phyloP scores from a whole-genome alignment of 2,329 filamentous ascomycete genomes.

The Aspergillaceae sp. region DNA sequence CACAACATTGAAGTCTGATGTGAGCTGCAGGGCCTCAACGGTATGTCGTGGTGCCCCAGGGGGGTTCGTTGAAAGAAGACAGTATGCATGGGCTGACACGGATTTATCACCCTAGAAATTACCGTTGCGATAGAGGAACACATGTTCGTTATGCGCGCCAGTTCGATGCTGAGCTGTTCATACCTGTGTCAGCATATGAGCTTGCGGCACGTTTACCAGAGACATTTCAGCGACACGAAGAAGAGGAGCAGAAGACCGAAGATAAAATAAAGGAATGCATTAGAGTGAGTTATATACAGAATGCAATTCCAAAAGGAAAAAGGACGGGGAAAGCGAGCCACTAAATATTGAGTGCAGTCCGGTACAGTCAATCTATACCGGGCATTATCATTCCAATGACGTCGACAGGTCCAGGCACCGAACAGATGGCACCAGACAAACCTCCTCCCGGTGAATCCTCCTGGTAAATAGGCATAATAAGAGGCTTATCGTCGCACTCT shows the following conservation, averaged over 20 bases:
- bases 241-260: background rate
- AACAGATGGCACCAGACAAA: background rate
- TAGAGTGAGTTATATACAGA: background rate
- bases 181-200: no score
- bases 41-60: background rate
- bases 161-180: no score
- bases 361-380: background rate
- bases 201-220: background rate
- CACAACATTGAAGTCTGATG: background rate
- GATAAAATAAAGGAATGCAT: background rate
- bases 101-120: background rate
- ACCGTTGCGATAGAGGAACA: no score
- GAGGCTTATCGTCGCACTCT: background rate
- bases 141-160: no score
- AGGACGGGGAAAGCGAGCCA: background rate
- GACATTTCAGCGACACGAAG: background rate
- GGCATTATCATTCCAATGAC: background rate
- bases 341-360: background rate
- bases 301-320: background rate
- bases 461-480: background rate
- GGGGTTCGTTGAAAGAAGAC: background rate
- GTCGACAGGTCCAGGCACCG: background rate
- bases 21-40: background rate
- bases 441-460: background rate
- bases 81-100: background rate